phyloP scores from a whole-genome alignment of 169 alveolate genomes.

The Blepharisma undulans region DNA sequence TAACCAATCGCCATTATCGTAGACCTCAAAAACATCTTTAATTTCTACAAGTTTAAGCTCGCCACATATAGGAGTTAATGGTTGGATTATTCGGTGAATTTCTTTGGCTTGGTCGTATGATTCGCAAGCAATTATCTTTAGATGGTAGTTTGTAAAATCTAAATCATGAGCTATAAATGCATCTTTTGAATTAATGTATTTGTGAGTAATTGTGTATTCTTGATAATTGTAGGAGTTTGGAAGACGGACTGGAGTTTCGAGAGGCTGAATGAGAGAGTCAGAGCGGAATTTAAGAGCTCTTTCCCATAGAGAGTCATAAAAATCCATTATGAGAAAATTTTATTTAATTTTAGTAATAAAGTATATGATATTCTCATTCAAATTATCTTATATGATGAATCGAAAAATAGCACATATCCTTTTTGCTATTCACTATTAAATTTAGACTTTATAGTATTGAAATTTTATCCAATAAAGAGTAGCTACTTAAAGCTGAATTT shows the following conservation, averaged over 20 bases:
- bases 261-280: not conserved
- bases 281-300: not conserved
- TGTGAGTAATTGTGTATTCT: not conserved
- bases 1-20: not conserved
- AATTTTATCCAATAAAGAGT: no score
- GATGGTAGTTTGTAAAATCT: not conserved
- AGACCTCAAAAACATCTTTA: not conserved
- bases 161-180: conserved; percentile 1
- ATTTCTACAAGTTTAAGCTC: not conserved
- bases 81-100: not conserved
- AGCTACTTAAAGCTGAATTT: no score
- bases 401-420: no score
- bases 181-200: not conserved
- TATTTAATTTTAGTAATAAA: no score
- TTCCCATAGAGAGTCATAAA: not conserved
- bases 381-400: no score
- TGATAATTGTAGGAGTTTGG: not conserved
- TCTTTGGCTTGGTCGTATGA: not conserved
- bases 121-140: not conserved
- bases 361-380: no score
- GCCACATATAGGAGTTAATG: not conserved
- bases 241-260: not conserved
- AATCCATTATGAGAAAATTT: not conserved
- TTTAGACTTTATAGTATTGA: no score
- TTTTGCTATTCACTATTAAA: no score